Evolutionary conservation across 768 basidiomycete species (phyloP).

Genomic region (Trametes villosa): DNA sequence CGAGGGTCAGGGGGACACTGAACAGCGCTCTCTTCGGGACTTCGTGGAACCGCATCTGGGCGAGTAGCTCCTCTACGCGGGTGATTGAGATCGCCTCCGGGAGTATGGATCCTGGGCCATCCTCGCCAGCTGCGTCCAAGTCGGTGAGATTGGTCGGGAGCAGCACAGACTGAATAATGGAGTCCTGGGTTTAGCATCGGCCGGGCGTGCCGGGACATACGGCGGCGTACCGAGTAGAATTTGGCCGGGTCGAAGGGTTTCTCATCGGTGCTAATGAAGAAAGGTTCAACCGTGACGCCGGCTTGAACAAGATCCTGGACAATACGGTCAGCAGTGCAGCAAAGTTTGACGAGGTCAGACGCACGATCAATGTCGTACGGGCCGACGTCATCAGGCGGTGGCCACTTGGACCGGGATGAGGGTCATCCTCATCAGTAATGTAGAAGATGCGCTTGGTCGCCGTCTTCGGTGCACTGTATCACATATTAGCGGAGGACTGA

Average conservation of each 20-base stretch:
- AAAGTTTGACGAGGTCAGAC: background rate
- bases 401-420: conserved; percentile 58
- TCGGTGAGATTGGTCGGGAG: conserved; percentile 52
- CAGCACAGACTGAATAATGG: conserved; percentile 57
- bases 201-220: background rate
- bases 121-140: conserved; percentile 51
- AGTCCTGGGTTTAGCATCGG: background rate
- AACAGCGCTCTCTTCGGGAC: conserved; percentile 84
- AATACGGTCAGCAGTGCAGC: background rate
- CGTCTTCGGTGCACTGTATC: conserved; percentile 74
- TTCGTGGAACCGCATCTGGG: conserved; percentile 82
- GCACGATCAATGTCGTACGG: conserved; percentile 68
- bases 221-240: conserved; percentile 72
- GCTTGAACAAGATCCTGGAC: conserved; percentile 78
- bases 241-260: conserved; percentile 72
- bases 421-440: conserved; percentile 89
- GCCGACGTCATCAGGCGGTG: conserved; percentile 70
- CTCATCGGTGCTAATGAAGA: conserved; percentile 78
- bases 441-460: conserved; percentile 93
- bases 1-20: conserved; percentile 80
- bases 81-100: conserved; percentile 75
- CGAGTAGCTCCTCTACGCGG: conserved; percentile 75
- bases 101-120: conserved; percentile 44
- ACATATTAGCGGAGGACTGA: background rate
- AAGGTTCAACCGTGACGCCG: conserved; percentile 82